phyloP scores from a whole-genome alignment of 306 rosid genomes.

The Canavalia gladiata region DNA sequence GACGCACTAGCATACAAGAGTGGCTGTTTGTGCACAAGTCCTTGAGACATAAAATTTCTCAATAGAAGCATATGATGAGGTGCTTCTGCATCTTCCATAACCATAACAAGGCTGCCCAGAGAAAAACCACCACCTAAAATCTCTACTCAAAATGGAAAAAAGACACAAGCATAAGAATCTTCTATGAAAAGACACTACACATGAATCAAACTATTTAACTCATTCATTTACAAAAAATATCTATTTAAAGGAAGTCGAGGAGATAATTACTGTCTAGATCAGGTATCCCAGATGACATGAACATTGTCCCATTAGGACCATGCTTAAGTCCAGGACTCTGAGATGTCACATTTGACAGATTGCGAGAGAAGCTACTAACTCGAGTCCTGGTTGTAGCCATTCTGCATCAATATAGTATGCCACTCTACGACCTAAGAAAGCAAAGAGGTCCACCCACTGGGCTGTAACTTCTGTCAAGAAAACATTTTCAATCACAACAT shows the following conservation, averaged over 20 bases:
- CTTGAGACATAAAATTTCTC: constrained; percentile 95
- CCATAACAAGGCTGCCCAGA: constrained; percentile 87
- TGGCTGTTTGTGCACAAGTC: constrained; percentile 80
- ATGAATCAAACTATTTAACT: not conserved
- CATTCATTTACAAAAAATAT: constrained; percentile 17
- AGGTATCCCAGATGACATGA: constrained; percentile 78
- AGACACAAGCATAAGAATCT: constrained; percentile 14
- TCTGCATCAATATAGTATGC: constrained; percentile 43
- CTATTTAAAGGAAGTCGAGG: constrained; percentile 22
- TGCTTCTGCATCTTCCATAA: constrained; percentile 96
- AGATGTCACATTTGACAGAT: constrained; percentile 55
- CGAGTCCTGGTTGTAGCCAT: constrained; percentile 70
- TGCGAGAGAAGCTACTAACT: constrained; percentile 85
- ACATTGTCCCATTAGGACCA: constrained; percentile 83
- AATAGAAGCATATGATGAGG: constrained; percentile 98
- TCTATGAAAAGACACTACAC: constrained; percentile 20
- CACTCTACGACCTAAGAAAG: constrained; percentile 46
- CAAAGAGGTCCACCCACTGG: too few relatives aligned
- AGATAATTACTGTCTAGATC: constrained; percentile 83
- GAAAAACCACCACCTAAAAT: constrained; percentile 90
- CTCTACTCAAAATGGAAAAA: constrained; percentile 53
- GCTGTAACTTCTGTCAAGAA: not conserved
- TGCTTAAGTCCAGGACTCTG: constrained; percentile 71
- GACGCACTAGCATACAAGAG: constrained; percentile 89
- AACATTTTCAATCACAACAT: not conserved